Conservation (phyloP, 2,329 filamentous ascomycete species). For the Trichoderma hamatum region DNA sequence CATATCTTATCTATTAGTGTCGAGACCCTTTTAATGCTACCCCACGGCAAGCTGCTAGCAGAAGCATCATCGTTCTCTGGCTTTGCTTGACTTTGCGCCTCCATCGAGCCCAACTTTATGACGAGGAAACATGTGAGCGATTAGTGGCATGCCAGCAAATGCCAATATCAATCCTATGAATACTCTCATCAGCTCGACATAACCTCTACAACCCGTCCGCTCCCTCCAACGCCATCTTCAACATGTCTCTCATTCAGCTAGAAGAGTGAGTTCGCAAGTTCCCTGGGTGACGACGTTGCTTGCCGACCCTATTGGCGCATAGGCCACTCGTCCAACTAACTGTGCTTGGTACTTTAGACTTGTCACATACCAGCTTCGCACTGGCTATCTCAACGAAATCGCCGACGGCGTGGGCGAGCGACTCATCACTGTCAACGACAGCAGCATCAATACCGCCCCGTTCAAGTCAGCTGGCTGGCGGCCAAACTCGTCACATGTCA, state of each 20-base stretch:
- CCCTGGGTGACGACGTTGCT: neutral
- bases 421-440: slow-evolving; percentile 78
- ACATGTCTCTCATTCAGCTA: slow-evolving; percentile 45
- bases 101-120: neutral
- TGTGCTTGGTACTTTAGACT: slow-evolving; percentile 54
- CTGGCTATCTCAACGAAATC: slow-evolving; percentile 77
- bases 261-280: slow-evolving; percentile 41
- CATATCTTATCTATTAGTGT: neutral
- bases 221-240: slow-evolving; percentile 18
- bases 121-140: slow-evolving; percentile 25
- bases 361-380: slow-evolving; percentile 79
- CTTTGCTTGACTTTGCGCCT: neutral
- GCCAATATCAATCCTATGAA: neutral
- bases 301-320: neutral
- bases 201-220: neutral
- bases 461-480: slow-evolving; percentile 85
- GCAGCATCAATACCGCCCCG: slow-evolving; percentile 75
- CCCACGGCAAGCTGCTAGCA: slow-evolving; percentile 20
- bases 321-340: slow-evolving; percentile 30
- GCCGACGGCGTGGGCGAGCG: slow-evolving; percentile 84
- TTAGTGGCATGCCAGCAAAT: slow-evolving; percentile 28
- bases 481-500: slow-evolving; percentile 72
- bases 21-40: neutral
- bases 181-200: neutral
- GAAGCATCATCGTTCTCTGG: neutral